Evolutionary conservation across 805 yeast species (phyloP), one percentile per base, ranked within the genome.

Genomic region (Wickerhamiella musiphila): DNA sequence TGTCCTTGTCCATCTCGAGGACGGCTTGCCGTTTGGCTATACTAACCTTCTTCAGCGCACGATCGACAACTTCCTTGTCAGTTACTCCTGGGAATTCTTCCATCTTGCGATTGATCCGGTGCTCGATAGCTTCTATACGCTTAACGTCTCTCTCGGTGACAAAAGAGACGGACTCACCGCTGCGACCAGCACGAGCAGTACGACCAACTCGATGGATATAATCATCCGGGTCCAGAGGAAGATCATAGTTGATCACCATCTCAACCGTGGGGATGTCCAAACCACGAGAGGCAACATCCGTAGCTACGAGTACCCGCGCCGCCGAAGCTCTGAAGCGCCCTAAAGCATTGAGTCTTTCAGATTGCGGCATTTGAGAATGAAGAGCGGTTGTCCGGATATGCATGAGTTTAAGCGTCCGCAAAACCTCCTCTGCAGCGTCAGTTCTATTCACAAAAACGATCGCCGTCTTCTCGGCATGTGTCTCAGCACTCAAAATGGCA

Each of bases 221-320:
- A 41, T 90, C 94, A 48, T 90, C 94, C 3, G 96, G 79, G 49
- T 90, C 95, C 1, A 90, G 83, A 4, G 98, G 98, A 16, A 90
- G 70, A 48, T 90, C 96, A 48, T 69, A 90, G 51, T 90, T 90
- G 17, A 90, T 58, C 17, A 90, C 96, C 44, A 90, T 61, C 48
- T 75, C 86, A 3, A 90, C 98, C 6, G 71, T 65, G 8, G 96
- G 98, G 35, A 90, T 90, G 65, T 90, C 98, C 42, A 90, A 66
- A 53, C 98, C 98, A 68, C 98, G 72, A 18, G 94, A 75, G 2
- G 94, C 98, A 15, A 90, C 95, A 53, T 90, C 98, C 0, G 99
- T 90, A 6, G 96, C 94, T 12, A 90, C 74, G 34, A 90, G 58
- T 1, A 90, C 81, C 29, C 93, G 66, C 0, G 96, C 96, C 3